Percentiles rank a stretch among this genome's conserved stretches.
Conservation (phyloP, 192 early-diverging fungal genomes). For the Pilaira anomala region DNA sequence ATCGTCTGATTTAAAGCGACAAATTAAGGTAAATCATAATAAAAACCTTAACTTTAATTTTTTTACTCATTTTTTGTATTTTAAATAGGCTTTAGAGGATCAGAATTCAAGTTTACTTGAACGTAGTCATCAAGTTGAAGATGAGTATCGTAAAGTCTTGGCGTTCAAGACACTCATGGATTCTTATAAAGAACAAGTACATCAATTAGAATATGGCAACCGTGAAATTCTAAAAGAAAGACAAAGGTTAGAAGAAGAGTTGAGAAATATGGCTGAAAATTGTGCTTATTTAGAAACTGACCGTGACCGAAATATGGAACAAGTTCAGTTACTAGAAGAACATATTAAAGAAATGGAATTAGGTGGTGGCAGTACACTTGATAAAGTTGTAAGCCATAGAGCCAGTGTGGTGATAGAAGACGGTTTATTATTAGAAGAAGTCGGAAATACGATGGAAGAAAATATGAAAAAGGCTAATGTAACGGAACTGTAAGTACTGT, state of each 20-base stretch:
- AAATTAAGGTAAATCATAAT: conserved; percentile 59
- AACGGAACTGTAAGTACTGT: conserved; percentile 36
- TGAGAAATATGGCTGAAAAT: conserved; percentile 57
- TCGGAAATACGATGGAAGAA: conserved; percentile 22
- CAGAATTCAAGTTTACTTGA: conserved; percentile 70
- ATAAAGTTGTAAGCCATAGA: conserved; percentile 23
- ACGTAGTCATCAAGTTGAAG: conserved; percentile 75
- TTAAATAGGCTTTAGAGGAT: conserved; percentile 65
- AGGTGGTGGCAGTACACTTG: conserved; percentile 34
- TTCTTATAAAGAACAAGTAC: conserved; percentile 81
- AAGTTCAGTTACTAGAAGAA: conserved; percentile 78
- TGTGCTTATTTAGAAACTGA: conserved; percentile 62
- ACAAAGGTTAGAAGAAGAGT: conserved; percentile 64
- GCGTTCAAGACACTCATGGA: conserved; percentile 80
- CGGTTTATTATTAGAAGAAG: conserved; percentile 3
- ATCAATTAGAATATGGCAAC: conserved; percentile 67
- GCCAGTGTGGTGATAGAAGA: conserved; percentile 28
- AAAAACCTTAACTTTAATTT: not conserved
- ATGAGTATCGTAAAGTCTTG: conserved; percentile 81
- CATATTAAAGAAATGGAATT: conserved; percentile 80
- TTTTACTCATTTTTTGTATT: not conserved
- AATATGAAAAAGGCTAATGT: conserved; percentile 35
- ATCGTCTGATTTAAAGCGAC: conserved; percentile 71
- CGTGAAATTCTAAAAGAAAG: conserved; percentile 64
- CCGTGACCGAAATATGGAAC: conserved; percentile 66